Evolutionary conservation across 345 rosid species (phyloP), one percentile per base, ranked within the genome.

Genomic region (Acer campestre): DNA sequence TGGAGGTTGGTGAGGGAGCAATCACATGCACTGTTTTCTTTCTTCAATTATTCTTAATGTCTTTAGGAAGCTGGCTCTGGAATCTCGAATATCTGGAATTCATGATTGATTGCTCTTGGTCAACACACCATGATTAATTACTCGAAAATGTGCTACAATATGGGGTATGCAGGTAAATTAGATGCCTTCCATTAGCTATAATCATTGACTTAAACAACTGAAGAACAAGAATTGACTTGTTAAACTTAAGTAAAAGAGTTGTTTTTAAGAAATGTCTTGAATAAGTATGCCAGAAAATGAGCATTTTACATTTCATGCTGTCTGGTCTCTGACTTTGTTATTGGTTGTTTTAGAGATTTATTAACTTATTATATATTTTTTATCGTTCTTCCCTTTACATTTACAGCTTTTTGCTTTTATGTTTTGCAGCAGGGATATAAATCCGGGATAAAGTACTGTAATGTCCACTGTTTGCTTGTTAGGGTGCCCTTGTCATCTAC

Each of bases 131-230:
- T 46, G 35, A 16, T 5, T 18, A 29, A 8, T 20, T 29, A 18
- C 75, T 56, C n/a, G 65, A 58, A 59, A 38, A 42, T 6, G 31
- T 25, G 67, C 67, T 38, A 22, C 51, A 73, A 58, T 40, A 59
- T 23, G 40, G 4, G 14, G 73, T 23, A 20, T 49, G 38, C 7
- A 70, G 73, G 71, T 44, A 44, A 59, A 20, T n/a, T 59, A 59
- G 63, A 59, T 4, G 14, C 61, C 35, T 48, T 48, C 13, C 63
- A 20, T 59, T 59, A 59, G 63, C 12, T 22, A 1, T 53, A 59
- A 22, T 59, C 27, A 20, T 59, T 59, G 63, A 4, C 63, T n/a
- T 59, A n/a, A 13, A 59, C 27, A 22, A 59, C 25, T 18, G 29
- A 55, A 31, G n/a, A 31, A 11, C 12, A 22, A 20, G 12, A 2